Base-by-base conservation (phyloP, 164 flowering plant genomes). In the Berberis thunbergii region DNA sequence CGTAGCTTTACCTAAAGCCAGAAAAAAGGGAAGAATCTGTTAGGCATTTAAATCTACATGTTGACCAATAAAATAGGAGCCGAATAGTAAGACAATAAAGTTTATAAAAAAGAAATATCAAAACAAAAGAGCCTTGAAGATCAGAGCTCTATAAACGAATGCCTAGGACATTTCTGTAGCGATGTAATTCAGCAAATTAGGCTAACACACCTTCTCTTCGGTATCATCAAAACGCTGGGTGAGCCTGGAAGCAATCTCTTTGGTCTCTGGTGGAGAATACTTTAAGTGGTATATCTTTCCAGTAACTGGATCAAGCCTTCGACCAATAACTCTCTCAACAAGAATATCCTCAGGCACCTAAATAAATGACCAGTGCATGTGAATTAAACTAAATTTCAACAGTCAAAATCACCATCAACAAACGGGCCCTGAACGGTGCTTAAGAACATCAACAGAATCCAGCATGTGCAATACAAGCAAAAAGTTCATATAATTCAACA, bases 221-320 rank as follows among this genome's bases (percentile, higher is more conserved):
- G 97, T 95, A 74, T 95, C 99, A 76, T 95, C 99, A 74, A 91
- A 95, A 43, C 99, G 93, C 66, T 89, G 97, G 59, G 92, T 89
- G 57, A 95, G 91, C 78, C 97, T 83, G 26, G 84, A 80, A 70
- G 96, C 91, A 69, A 95, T 85, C 80, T 91, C 97, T 76, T 91
- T 90, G 62, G 78, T 87, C 72, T 95, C 99, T 7, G 97, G 97
- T 4, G 96, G 97, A 68, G 88, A 85, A 80, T 91, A 91, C 71
- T 81, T 89, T 69, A 89, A 74, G 73, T 95, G 99, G 73, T 95
- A 95, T 72, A 95, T 95, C 75, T 69, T 87, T 63, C 97, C 97
- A 56, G 97, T 87, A 58, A 91, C 85, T 70, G 99, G 99, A 81
- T 95, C 99, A 73, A 87, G 80, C 75, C 99, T 89, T 60, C 99